Evolutionary conservation across 2,329 filamentous ascomycete genomes (phyloP).

Genomic region (Aspergillus persii): DNA sequence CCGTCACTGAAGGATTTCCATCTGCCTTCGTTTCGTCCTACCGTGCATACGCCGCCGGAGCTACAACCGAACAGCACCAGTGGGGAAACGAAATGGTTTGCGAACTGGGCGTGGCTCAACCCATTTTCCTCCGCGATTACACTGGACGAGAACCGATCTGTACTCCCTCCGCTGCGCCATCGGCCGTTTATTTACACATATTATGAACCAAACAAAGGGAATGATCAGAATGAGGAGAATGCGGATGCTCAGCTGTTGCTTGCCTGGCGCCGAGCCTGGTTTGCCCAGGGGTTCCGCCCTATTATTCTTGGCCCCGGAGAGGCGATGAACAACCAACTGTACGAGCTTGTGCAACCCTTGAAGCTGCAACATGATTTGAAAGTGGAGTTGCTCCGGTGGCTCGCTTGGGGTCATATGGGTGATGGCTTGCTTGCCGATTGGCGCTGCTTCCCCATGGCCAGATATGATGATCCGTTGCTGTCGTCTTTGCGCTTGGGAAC

Average conservation of each 20-base stretch:
- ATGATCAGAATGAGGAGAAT: conserved; percentile 62
- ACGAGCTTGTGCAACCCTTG: conserved; percentile 63
- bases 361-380: conserved; percentile 62
- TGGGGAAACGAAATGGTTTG: conserved; percentile 79
- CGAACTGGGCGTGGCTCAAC: conserved; percentile 84
- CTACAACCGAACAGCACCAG: conserved; percentile 72
- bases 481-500: conserved; percentile 71
- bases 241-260: conserved; percentile 77
- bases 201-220: conserved; percentile 68
- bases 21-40: conserved; percentile 65
- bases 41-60: conserved; percentile 67
- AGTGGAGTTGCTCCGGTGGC: conserved; percentile 74
- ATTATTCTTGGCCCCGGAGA: conserved; percentile 76
- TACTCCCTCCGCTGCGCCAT: conserved; percentile 72
- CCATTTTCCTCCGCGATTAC: conserved; percentile 81
- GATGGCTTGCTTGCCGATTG: conserved; percentile 77
- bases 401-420: conserved; percentile 91
- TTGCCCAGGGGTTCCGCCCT: conserved; percentile 87
- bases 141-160: conserved; percentile 76
- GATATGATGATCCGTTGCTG: conserved; percentile 69
- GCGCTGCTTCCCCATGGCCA: conserved; percentile 79
- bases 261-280: conserved; percentile 91
- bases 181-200: conserved; percentile 85
- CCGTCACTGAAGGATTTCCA: conserved; percentile 53
- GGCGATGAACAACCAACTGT: conserved; percentile 78